Percentiles rank a stretch among this genome's conserved stretches.
Evolutionary conservation across 352 stramenopile genomes (phyloP).

Genomic region (Phytopythium cucurbitacearum): DNA sequence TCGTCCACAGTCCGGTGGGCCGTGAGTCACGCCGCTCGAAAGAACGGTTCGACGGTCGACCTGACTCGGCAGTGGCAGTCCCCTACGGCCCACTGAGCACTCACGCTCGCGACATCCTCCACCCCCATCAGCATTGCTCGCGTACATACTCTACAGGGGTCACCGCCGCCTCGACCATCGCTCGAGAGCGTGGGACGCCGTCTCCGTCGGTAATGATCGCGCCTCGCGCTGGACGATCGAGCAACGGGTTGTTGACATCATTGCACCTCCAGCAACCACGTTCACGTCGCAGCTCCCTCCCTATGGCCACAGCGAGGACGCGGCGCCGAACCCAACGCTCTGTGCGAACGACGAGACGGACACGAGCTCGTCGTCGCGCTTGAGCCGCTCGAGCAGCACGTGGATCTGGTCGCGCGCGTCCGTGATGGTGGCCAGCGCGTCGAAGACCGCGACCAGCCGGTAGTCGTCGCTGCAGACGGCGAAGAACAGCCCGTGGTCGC

Average conservation of each 20-base stretch:
- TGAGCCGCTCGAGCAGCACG: conserved; percentile 50
- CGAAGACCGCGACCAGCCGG: conserved; percentile 53
- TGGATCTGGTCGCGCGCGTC: conserved; percentile 51
- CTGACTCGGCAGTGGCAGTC: too few relatives aligned
- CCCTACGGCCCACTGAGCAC: too few relatives aligned
- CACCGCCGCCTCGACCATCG: too few relatives aligned
- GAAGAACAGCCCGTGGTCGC: conserved; percentile 39
- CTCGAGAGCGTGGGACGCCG: too few relatives aligned
- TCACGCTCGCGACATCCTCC: too few relatives aligned
- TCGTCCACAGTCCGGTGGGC: too few relatives aligned
- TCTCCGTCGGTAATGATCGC: not conserved
- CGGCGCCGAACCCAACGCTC: not conserved
- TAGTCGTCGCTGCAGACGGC: conserved; percentile 49
- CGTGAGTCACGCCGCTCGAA: too few relatives aligned
- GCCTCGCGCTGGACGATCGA: not conserved
- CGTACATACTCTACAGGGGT: too few relatives aligned
- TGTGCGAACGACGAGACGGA: conserved; percentile 14
- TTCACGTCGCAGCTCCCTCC: not conserved
- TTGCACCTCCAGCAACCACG: too few relatives aligned
- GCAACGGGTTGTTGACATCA: too few relatives aligned
- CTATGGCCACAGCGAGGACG: not conserved
- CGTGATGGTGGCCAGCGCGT: conserved; percentile 32
- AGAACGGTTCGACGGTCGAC: too few relatives aligned
- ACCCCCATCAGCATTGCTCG: too few relatives aligned
- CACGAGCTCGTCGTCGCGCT: conserved; percentile 52